Conservation (phyloP, 2,329 filamentous ascomycete genomes). For the Talaromyces rugulosus region DNA sequence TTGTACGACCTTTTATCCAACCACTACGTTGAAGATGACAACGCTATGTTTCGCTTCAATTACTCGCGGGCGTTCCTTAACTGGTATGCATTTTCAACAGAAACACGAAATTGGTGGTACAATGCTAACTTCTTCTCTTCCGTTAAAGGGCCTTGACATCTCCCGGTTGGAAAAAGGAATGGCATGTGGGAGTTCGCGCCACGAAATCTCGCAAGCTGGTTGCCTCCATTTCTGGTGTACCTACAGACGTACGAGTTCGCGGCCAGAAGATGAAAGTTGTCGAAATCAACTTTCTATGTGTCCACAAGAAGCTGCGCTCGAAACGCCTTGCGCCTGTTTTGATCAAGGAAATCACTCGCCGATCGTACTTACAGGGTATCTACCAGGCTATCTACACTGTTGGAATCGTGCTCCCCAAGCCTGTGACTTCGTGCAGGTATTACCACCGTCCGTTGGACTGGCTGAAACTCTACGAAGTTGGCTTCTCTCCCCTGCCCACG, state of each 20-base stretch:
- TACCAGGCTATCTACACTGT: constrained; percentile 97
- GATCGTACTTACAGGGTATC: constrained; percentile 79
- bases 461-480: constrained; percentile 91
- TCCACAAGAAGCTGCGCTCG: constrained; percentile 94
- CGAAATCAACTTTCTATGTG: constrained; percentile 97
- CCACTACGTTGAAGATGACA: constrained; percentile 96
- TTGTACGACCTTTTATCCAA: constrained; percentile 86
- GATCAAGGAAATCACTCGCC: constrained; percentile 94
- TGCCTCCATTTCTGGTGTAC: constrained; percentile 92
- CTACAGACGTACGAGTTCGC: constrained; percentile 75
- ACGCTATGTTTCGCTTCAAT: constrained; percentile 96
- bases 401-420: constrained; percentile 83
- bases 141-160: constrained; percentile 76
- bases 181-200: constrained; percentile 91
- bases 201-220: constrained; percentile 80
- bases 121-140: background rate
- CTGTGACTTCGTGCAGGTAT: constrained; percentile 89
- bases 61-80: constrained; percentile 85
- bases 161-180: constrained; percentile 88
- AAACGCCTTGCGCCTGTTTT: constrained; percentile 90
- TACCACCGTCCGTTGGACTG: constrained; percentile 92
- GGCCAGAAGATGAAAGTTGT: constrained; percentile 70
- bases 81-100: constrained; percentile 55
- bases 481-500: constrained; percentile 82
- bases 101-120: background rate